Conservation (phyloP, 2,329 filamentous ascomycete species). For the Onygena corvina region DNA sequence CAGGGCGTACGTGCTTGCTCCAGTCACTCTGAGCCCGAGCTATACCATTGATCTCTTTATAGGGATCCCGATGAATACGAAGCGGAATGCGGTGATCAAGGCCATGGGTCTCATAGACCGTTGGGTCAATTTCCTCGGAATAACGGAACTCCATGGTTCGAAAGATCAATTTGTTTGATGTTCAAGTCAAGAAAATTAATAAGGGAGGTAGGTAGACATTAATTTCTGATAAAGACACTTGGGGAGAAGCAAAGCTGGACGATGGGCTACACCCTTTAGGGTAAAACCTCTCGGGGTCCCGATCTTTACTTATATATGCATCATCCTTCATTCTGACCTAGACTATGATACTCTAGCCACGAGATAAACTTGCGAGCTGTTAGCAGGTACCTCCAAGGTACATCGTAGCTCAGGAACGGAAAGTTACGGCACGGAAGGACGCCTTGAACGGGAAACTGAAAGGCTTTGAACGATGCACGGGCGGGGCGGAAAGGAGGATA, state of each 20-base stretch:
- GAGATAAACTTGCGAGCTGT: too few relatives aligned
- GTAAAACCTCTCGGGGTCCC: too few relatives aligned
- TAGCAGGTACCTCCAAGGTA: background rate
- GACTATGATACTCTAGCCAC: too few relatives aligned
- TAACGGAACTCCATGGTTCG: constrained; percentile 14
- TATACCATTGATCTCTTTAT: constrained; percentile 23
- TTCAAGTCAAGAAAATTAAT: too few relatives aligned
- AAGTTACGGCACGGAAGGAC: background rate
- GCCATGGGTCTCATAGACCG: constrained; percentile 21
- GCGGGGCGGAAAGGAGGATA: background rate
- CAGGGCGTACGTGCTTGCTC: constrained; percentile 22
- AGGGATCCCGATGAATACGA: constrained; percentile 17
- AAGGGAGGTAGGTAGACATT: too few relatives aligned
- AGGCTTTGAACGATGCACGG: background rate
- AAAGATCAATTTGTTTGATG: background rate
- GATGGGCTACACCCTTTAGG: too few relatives aligned
- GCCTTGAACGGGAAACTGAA: background rate
- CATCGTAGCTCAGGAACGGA: constrained; percentile 1
- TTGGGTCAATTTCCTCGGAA: constrained; percentile 20
- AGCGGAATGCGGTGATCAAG: constrained; percentile 22
- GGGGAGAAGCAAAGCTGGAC: too few relatives aligned
- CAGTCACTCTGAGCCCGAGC: constrained; percentile 29
- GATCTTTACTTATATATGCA: too few relatives aligned
- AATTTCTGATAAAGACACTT: too few relatives aligned
- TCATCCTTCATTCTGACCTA: too few relatives aligned